Conservation (phyloP, 2,329 filamentous ascomycete species). For the Tetracladium maxilliforme region DNA sequence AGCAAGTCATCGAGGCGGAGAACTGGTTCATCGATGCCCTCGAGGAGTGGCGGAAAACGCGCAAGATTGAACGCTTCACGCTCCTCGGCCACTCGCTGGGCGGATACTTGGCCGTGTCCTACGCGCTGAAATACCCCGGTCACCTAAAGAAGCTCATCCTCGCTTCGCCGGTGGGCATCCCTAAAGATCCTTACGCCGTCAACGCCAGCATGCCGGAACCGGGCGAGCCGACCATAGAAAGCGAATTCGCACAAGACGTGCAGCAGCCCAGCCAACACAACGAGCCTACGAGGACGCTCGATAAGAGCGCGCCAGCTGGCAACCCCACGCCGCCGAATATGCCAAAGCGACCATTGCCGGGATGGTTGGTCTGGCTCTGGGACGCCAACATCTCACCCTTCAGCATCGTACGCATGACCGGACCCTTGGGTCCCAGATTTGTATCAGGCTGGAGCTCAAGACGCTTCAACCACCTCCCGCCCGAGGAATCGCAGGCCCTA, state of each 20-base stretch:
- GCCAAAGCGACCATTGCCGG: conserved; percentile 44
- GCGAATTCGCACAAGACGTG: conserved; percentile 70
- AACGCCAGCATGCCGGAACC: conserved; percentile 69
- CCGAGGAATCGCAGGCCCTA: conserved; percentile 65
- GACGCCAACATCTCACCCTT: conserved; percentile 95
- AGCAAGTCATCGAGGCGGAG: conserved; percentile 78
- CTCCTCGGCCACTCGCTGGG: conserved; percentile 86
- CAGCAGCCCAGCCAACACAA: conserved; percentile 21
- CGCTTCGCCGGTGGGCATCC: conserved; percentile 85
- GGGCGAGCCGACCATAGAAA: conserved; percentile 53
- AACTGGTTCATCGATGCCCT: conserved; percentile 92
- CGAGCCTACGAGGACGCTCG: conserved; percentile 13
- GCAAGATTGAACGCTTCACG: conserved; percentile 86
- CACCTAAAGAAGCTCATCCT: conserved; percentile 91
- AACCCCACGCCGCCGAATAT: conserved; percentile 23
- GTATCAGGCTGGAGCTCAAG: conserved; percentile 92
- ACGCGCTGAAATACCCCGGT: conserved; percentile 92
- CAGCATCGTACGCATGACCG: conserved; percentile 73
- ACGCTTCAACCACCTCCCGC: conserved; percentile 77
- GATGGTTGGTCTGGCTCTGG: conserved; percentile 90
- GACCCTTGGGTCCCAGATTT: conserved; percentile 78
- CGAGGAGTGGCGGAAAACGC: conserved; percentile 85
- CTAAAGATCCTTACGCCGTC: conserved; percentile 84
- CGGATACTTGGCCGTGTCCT: conserved; percentile 88
- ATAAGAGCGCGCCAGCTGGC: conserved; percentile 15